Evolutionary conservation across 306 rosid species (phyloP), one percentile per base, ranked within the genome.

Genomic region (Vigna angularis): DNA sequence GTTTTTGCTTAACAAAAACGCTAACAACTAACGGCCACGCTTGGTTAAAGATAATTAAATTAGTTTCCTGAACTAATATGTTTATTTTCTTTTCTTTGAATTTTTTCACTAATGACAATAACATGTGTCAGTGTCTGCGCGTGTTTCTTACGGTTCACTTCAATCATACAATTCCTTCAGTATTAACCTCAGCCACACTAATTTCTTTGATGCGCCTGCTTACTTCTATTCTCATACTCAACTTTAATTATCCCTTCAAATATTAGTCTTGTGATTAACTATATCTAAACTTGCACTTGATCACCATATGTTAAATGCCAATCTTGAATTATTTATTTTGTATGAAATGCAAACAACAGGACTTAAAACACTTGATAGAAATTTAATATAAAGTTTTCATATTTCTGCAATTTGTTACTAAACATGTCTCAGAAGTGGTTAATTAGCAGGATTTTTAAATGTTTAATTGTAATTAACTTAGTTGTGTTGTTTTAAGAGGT

Each of bases 141-240:
- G 78, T 83, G 80, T 34, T 73, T 7, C 9, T 58, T 76, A 86
- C 71, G 82, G 65, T 67, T 78, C 49, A 70, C 69, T 72, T 81
- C 49, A 76, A 79, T 79, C 3, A 45, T 66, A 45, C 28, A 32
- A 16, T 8, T 62, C 20, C 5, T 56, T 56, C 34, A 2, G 28
- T 26, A 26, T 22, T 56, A 22, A 56, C 34, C 34, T 22, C 16
- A 24, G 64, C 36, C 64, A 57, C 64, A 24, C 16, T 47, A 59
- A 15, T 24, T 24, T 24, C 28, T 20, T 20, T 20, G 22, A 20
- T 10, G 47, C 67, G 58, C 66, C 32, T 76, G 79, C 51, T 73
- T 59, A 2, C 22, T 57, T 74, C 36, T 36, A 18, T 36, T 22
- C 79, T 8, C 12, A 65, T 65, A 65, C 72, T 14, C 52, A 63